Evolutionary conservation across 257 asterid genomes (phyloP).

Genomic region (Cruciata laevipes): DNA sequence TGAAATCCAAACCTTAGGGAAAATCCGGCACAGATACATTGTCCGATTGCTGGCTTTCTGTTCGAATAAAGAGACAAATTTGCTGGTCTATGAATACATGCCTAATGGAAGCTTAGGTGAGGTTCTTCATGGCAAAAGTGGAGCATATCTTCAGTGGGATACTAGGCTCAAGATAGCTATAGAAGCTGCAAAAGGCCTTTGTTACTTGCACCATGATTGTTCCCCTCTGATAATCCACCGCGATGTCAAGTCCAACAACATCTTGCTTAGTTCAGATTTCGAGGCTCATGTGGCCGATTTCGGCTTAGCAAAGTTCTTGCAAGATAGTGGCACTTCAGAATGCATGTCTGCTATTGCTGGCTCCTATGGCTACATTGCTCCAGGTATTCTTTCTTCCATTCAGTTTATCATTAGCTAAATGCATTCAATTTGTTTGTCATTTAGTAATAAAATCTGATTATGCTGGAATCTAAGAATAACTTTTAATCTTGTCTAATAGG

Average conservation of each 20-base stretch:
- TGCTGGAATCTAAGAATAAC: not conserved
- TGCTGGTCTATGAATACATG: constrained; percentile 39
- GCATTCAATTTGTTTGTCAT: not conserved
- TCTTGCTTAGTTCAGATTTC: constrained; percentile 28
- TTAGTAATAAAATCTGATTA: not conserved
- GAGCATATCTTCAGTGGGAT: constrained; percentile 29
- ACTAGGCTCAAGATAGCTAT: constrained; percentile 30
- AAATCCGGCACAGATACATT: constrained; percentile 33
- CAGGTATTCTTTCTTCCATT: constrained; percentile 20
- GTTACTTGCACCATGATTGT: constrained; percentile 41
- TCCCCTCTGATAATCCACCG: constrained; percentile 33
- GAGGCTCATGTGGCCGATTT: constrained; percentile 40
- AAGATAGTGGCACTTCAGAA: constrained; percentile 30
- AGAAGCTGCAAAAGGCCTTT: constrained; percentile 37
- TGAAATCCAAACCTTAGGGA: constrained; percentile 33
- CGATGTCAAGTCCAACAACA: constrained; percentile 37
- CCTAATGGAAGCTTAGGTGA: constrained; percentile 39
- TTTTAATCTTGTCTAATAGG: not conserved
- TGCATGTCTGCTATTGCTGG: constrained; percentile 45
- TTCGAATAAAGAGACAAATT: constrained; percentile 33
- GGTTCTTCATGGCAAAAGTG: constrained; percentile 33
- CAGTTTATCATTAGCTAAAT: not conserved
- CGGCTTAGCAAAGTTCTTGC: constrained; percentile 32
- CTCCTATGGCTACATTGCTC: constrained; percentile 45
- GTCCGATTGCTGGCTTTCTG: constrained; percentile 31